Evolutionary conservation across 2,329 filamentous ascomycete species (phyloP), one percentile per base, ranked within the genome.

Genomic region (Fusarium torulosum): DNA sequence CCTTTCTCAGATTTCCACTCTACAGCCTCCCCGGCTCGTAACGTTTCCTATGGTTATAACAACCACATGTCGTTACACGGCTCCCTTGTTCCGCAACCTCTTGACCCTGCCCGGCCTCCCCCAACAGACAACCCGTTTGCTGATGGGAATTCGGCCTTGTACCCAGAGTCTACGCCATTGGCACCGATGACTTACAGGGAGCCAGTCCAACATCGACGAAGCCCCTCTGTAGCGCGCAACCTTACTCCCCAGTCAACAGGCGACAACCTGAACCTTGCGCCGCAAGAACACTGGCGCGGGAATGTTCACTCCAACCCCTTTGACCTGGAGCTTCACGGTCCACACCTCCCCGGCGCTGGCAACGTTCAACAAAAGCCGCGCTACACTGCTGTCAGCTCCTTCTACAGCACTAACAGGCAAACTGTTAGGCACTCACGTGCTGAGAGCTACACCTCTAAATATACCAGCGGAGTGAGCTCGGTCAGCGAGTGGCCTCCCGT

Each of bases 281-380:
- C 52, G 37, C 65, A 63, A 43, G 80, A 80, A 43, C 81, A 78
- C 7, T 77, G 80, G 17, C 82, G 84, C 55, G 84, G 84, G 70
- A 87, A 86, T 71, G 87, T 88, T 74, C 85, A 87, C 43, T 89
- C 87, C 3, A 87, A 90, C 66, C 88, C 87, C 3, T 90, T 90
- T 71, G 88, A 90, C 67, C 80, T 90, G n/a, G 88, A 90, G 72
- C 66, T 79, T 14, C 74, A 76, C 51, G 64, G 63, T 35, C 69
- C 62, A 10, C 59, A 70, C 20, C 57, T 71, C 6, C 65, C 72
- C 7, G 67, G 59, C 27, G 54, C 54, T n/a, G 51, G 58, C 13
- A 64, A 63, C 31, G 53, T 73, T 47, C 63, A 69, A 9, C 53
- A 59, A 29, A 65, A 70, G 60, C 69, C 73, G 19, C 70, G 66